Evolutionary conservation across 164 flowering plant genomes (phyloP), one percentile per base, ranked within the genome.

Genomic region (Magnolia sinica): DNA sequence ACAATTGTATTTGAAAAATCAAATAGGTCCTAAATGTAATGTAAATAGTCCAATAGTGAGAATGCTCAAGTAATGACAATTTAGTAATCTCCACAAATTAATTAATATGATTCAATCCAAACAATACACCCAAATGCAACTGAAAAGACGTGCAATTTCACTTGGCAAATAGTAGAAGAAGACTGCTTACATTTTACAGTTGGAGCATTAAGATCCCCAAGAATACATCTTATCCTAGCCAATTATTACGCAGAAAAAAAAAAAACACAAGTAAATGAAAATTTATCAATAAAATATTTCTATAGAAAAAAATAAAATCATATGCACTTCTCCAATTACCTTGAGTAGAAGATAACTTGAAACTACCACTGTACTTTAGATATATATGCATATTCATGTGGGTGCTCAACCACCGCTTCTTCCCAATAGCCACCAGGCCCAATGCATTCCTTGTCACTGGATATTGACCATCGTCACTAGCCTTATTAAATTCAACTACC

Each of bases 381-480:
- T 85, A 76, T 76, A 90, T 81, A 51, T 86, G 89, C 19, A 88
- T 82, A 76, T 89, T 87, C 90, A 83, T 84, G 68, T 87, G 80
- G 14, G 82, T 78, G 65, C 82, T 81, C 94, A 88, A 0, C 7
- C 7, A 37, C 45, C 0, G 45, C 45, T 37, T 37, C 45, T 37
- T 37, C 45, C 7, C 45, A 37, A 37, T 0, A 37, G 7, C 45
- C 45, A 37, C 7, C 7, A 37, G 45, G 45, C 7, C 45, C 45
- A 37, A 4, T 37, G 45, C 7, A 5, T 37, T 37, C 6, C 6
- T 5, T 37, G 45, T 4, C 45, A 37, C 7, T 37, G 7, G 45
- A 37, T 37, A 3, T 5, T 37, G 45, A 37, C 45, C 45, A 37
- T 37, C 45, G 2, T 5, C 45, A 37, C 7, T 37, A 7, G 7